A percentile compares a stretch with the other conserved stretches of the same genome.
Evolutionary conservation across 148 eudicot species (phyloP).

Genomic region (Nyssa sinensis): DNA sequence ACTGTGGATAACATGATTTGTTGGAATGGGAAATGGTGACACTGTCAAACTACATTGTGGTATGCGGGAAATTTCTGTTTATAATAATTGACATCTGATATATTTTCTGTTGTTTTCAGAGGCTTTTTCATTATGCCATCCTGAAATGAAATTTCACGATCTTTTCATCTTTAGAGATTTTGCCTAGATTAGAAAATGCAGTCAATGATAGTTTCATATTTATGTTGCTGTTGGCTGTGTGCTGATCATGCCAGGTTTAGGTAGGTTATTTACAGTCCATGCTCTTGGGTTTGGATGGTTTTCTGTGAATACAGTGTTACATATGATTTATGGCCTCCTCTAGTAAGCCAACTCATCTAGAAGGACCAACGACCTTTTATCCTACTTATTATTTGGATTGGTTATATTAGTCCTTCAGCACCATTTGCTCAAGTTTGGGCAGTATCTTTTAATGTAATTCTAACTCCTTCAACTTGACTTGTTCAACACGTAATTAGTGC

Average conservation of each 20-base stretch:
- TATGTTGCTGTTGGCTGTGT: background rate
- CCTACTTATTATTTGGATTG: background rate
- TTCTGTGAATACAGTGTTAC: background rate
- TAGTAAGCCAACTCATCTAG: background rate
- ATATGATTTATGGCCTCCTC: background rate
- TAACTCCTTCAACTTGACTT: background rate
- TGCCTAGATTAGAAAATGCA: background rate
- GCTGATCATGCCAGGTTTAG: background rate
- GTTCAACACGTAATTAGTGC: background rate
- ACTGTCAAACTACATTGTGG: too few relatives aligned
- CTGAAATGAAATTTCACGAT: background rate
- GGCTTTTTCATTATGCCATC: background rate
- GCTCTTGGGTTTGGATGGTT: conserved; percentile 5
- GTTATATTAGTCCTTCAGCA: background rate
- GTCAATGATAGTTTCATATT: background rate
- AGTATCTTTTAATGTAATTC: background rate
- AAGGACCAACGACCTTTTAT: background rate
- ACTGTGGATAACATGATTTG: too few relatives aligned
- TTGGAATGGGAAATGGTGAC: too few relatives aligned
- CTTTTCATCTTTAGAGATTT: background rate
- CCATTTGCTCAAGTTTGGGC: background rate
- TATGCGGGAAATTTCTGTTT: too few relatives aligned
- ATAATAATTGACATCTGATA: background rate
- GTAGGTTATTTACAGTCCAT: background rate
- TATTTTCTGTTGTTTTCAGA: background rate